These are phyloP conservation scores for Breynia disticha DNA, from an alignment of 441 rosid species.

Conservation along the genomic window DNA sequence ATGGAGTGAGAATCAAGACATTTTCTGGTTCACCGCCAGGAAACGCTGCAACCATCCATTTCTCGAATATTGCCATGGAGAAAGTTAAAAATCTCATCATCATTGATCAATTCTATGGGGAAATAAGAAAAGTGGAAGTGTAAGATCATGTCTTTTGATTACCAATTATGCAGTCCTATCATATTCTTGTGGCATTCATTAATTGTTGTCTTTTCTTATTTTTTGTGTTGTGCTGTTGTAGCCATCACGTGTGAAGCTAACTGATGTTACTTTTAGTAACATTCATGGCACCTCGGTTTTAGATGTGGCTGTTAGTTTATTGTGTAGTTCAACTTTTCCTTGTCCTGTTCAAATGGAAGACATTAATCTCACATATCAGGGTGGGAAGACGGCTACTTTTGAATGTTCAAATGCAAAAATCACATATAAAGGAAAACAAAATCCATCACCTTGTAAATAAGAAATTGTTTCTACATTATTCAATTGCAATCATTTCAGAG, in stretches of 20 bases:
- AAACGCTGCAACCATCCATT: conserved; percentile 32
- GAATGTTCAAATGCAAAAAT: neutral
- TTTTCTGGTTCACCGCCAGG: conserved; percentile 59
- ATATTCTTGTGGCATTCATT: conserved; percentile 23
- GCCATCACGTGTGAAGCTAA: conserved; percentile 33
- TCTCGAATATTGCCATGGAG: conserved; percentile 49
- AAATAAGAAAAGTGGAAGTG: neutral
- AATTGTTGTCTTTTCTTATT: neutral
- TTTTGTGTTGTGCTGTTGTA: conserved; percentile 14
- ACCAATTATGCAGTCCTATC: neutral
- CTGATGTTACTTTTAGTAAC: neutral
- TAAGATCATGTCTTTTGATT: neutral
- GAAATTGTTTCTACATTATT: neutral
- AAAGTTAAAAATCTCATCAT: conserved; percentile 58
- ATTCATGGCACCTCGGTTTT: neutral
- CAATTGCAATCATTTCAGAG: too few species aligned
- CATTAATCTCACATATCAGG: neutral
- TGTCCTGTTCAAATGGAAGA: neutral
- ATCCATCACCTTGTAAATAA: conserved; percentile 19
- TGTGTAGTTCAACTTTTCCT: neutral
- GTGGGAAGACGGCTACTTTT: neutral
- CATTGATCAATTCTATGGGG: conserved; percentile 41
- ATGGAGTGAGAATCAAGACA: conserved; percentile 76
- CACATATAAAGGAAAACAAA: conserved; percentile 5
- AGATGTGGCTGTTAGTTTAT: neutral